A percentile compares a stretch with the other conserved stretches of the same genome.
Evolutionary conservation across 345 rosid genomes (phyloP).

Genomic region (Atalantia buxifolia): DNA sequence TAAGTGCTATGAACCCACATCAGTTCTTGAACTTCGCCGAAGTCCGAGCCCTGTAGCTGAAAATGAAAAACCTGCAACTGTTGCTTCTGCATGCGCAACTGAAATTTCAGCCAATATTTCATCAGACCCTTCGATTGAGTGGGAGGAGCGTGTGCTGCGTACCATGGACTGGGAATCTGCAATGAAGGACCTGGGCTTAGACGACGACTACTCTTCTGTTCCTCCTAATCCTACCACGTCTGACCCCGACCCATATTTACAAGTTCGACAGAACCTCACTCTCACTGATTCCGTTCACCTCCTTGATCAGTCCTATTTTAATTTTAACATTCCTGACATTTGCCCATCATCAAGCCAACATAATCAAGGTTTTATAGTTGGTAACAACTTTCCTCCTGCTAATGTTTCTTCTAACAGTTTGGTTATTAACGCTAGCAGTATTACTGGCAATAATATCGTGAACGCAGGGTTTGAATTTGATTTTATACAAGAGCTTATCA

Average conservation of each 20-base stretch:
- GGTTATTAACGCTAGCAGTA: slow-evolving; percentile 5
- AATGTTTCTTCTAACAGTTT: slow-evolving; percentile 24
- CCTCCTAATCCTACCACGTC: slow-evolving; percentile 8
- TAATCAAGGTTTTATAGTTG: slow-evolving; percentile 11
- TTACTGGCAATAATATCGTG: background rate
- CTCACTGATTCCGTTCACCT: slow-evolving; percentile 16
- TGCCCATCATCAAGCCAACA: slow-evolving; percentile 21
- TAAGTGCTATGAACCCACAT: slow-evolving; percentile 64
- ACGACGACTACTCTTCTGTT: slow-evolving; percentile 49
- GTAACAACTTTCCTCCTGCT: slow-evolving; percentile 17
- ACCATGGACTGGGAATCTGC: slow-evolving; percentile 85
- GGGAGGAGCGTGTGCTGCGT: slow-evolving; percentile 67
- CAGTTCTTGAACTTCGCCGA: slow-evolving; percentile 69
- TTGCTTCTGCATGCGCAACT: background rate
- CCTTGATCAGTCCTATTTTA: slow-evolving; percentile 39
- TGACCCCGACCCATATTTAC: background rate
- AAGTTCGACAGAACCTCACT: slow-evolving; percentile 17
- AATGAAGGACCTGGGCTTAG: slow-evolving; percentile 72
- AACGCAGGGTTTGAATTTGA: slow-evolving; percentile 55
- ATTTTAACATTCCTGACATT: slow-evolving; percentile 41
- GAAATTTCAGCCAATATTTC: background rate
- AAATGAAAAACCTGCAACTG: slow-evolving; percentile 30
- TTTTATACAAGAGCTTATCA: slow-evolving; percentile 69
- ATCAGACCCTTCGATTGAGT: slow-evolving; percentile 24
- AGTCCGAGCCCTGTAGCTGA: slow-evolving; percentile 45